Evolutionary conservation across 108 stramenopile genomes (phyloP), one percentile per base, ranked within the genome.

Genomic region (Fistulifera pelliculosa): DNA sequence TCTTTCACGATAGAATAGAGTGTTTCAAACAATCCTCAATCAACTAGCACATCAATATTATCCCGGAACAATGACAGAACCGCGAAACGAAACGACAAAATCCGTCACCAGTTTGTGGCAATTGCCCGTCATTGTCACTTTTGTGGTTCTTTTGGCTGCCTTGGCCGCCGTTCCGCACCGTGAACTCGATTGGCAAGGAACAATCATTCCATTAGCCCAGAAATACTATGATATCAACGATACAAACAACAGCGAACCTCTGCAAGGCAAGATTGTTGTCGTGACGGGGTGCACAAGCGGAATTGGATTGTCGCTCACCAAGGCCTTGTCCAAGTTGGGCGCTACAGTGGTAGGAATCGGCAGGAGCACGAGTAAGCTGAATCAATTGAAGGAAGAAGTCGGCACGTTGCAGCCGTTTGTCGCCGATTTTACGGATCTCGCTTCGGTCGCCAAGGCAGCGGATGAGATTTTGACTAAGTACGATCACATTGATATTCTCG

Each of bases 261-360:
- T 51, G 50, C 23, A n/a, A 23, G 22, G 62, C 22, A 68, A 71
- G 0, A 17, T 75, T 1, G 51, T 53, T 22, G 49, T 73, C 31
- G 70, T 77, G 15, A 81, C 80, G 1, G 80, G 76, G 6, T 56
- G 66, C 8, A 81, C 80, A 0, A 47, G 54, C 16, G 80, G 80
- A 10, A 71, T 81, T 40, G 80, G 80, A 1, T 44, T 61, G 14
- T 62, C 35, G 0, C 38, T 74, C 12, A 51, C 69, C n/a, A 49
- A 38, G 26, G 26, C 23, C 3, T 17, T 76, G 16, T 54, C 44
- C 18, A 18, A 14, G 24, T 38, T 60, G 43, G 80, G 80, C 27
- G 80, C 80, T 13, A 74, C 66, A 3, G 70, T 81, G 4, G 19
- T 80, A 21, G 72, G 60, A 3, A 68, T 76, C 15, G 79, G 75